phyloP scores from a whole-genome alignment of 805 yeast genomes.

The Candida andamanensis region DNA sequence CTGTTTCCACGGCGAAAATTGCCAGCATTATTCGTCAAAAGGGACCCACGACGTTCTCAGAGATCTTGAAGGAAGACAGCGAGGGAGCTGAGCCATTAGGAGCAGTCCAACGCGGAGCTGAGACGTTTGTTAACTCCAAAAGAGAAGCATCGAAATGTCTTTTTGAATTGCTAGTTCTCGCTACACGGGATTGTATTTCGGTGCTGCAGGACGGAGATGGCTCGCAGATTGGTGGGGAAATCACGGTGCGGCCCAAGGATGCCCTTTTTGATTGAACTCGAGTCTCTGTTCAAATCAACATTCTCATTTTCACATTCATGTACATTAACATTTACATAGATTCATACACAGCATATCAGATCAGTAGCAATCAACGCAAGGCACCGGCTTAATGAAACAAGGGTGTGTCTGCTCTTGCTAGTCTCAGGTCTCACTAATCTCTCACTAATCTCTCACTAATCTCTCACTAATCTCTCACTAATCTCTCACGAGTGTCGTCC shows the following conservation, averaged over 20 bases:
- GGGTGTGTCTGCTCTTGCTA: too few relatives aligned
- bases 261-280: conserved; percentile 18
- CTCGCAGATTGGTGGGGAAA: conserved; percentile 50
- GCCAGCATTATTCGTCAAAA: conserved; percentile 39
- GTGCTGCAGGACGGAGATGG: conserved; percentile 44
- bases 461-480: too few relatives aligned
- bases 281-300: too few relatives aligned
- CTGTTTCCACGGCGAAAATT: conserved; percentile 45
- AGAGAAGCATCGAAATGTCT: conserved; percentile 68
- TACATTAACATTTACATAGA: conserved; percentile 15
- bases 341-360: conserved; percentile 7
- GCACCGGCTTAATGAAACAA: too few relatives aligned
- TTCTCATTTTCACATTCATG: too few relatives aligned
- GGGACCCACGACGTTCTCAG: conserved; percentile 3
- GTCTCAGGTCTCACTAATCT: too few relatives aligned
- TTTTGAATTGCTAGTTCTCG: conserved; percentile 77
- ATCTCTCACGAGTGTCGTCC: too few relatives aligned
- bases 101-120: conserved; percentile 32
- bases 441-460: too few relatives aligned
- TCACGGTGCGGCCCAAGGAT: conserved; percentile 46
- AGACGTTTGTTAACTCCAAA: conserved; percentile 31
- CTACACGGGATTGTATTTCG: conserved; percentile 66
- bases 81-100: conserved; percentile 48
- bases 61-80: conserved; percentile 10
- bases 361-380: too few relatives aligned